Base-by-base conservation (phyloP, 306 rosid genomes). In the Trichosanthes cucumerina region DNA sequence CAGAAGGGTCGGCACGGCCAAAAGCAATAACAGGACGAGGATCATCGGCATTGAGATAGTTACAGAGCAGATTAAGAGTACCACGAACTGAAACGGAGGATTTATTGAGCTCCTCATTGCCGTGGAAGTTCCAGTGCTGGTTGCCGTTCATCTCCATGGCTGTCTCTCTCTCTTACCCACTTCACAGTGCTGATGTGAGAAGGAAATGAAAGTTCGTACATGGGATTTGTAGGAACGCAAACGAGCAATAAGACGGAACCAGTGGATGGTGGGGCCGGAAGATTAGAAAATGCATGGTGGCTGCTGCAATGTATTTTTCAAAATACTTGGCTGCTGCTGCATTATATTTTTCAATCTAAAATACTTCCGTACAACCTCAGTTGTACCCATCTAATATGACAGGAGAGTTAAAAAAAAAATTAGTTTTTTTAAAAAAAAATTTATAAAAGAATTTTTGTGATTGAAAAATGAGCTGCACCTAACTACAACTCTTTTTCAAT, bases 1-100 rank as follows among this genome's bases (percentile, higher is more conserved):
- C 81, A 0, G 93, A 82, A 38, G 93, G 96, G 56, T 91, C 96
- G 1, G 84, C 91, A 39, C 85, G 85, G 85, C 88, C 90, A 6
- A 88, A 80, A 75, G 74, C 57, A 57, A 87, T 31, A 28, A 81
- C 1, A 4, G 85, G 69, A 46, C 87, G 82, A 24, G 80, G 36
- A 71, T 87, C 80, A 16, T 79, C 62, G 14, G 43, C 13, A 49
- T 78, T 76, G 76, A 79, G 79, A 58, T 75, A 77, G 46, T 54
- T 47, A 46, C 50, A 1, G 31, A 90, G 46, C 65, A 16, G 69
- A 79, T 83, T 85, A 77, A 64, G 81, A 18, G 46, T 81, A 0
- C 89, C 88, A 78, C 89, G 87, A 52, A 90, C 88, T 1, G 92
- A 88, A n/a, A 85, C 44, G 4, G 87, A 68, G 41, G 88, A 81